A percentile compares a stretch with the other conserved stretches of the same genome.
phyloP scores from a whole-genome alignment of 768 basidiomycete species.

The Leccinum truebloodii region DNA sequence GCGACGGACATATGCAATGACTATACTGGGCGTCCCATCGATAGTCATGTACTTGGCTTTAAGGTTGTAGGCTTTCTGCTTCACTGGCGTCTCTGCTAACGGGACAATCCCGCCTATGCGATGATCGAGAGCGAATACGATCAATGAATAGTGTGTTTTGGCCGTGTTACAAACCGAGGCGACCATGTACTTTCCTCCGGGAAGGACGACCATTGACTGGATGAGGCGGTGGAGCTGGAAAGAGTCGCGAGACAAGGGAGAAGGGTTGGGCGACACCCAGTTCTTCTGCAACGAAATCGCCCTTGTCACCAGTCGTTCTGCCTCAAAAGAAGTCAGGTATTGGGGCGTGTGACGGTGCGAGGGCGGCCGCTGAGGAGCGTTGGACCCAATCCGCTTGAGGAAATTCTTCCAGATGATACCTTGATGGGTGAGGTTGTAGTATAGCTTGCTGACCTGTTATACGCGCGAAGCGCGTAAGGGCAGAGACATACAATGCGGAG shows the following conservation, averaged over 20 bases:
- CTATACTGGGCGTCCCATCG: slow-evolving; percentile 47
- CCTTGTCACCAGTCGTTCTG: slow-evolving; percentile 60
- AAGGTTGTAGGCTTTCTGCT: slow-evolving; percentile 54
- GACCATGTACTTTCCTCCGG: slow-evolving; percentile 68
- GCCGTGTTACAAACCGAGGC: slow-evolving; percentile 53
- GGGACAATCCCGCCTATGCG: slow-evolving; percentile 40
- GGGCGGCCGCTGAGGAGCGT: slow-evolving; percentile 61
- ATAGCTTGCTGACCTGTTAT: slow-evolving; percentile 54
- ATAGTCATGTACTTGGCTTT: slow-evolving; percentile 61
- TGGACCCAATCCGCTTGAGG: slow-evolving; percentile 52
- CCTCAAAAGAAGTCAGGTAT: slow-evolving; percentile 38
- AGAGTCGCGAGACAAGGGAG: slow-evolving; percentile 25
- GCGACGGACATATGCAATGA: slow-evolving; percentile 54
- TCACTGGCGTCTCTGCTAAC: slow-evolving; percentile 50
- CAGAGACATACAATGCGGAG: neutral
- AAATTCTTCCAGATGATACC: slow-evolving; percentile 71
- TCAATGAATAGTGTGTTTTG: slow-evolving; percentile 48
- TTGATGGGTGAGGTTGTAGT: slow-evolving; percentile 65
- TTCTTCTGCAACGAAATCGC: slow-evolving; percentile 61
- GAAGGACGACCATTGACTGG: slow-evolving; percentile 58
- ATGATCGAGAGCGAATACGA: slow-evolving; percentile 59
- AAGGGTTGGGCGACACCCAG: slow-evolving; percentile 49
- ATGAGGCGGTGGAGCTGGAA: slow-evolving; percentile 37
- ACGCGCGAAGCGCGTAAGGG: slow-evolving; percentile 2
- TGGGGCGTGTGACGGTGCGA: slow-evolving; percentile 45